phyloP scores from a whole-genome alignment of 805 yeast species.

The Ogataea nitratoaversa region DNA sequence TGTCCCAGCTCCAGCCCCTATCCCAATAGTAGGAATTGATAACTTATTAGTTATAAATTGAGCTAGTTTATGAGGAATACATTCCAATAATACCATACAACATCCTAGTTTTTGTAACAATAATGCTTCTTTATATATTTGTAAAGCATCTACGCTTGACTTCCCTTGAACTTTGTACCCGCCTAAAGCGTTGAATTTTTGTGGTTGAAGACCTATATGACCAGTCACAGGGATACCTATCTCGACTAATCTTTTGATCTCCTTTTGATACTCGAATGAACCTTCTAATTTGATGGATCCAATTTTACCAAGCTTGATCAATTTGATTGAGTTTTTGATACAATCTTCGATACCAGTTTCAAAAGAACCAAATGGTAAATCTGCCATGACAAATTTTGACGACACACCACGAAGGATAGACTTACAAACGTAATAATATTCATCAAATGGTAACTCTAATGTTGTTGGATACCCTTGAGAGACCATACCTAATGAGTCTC shows the following conservation, averaged over 20 bases:
- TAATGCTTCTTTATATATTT: constrained; percentile 61
- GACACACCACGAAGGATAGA: constrained; percentile 73
- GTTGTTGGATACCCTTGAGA: constrained; percentile 79
- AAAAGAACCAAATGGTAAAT: constrained; percentile 84
- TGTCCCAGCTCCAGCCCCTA: constrained; percentile 85
- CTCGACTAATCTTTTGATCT: constrained; percentile 51
- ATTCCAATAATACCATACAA: constrained; percentile 72
- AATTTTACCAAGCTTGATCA: constrained; percentile 54
- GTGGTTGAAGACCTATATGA: constrained; percentile 92
- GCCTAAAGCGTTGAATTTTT: constrained; percentile 69
- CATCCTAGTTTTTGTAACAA: constrained; percentile 74
- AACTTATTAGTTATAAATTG: constrained; percentile 55
- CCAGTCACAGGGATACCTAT: constrained; percentile 89
- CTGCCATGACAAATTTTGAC: constrained; percentile 69
- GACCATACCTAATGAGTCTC: constrained; percentile 93
- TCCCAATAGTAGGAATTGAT: constrained; percentile 82
- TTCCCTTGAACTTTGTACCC: constrained; percentile 89
- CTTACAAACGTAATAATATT: constrained; percentile 69
- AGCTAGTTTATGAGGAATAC: constrained; percentile 76
- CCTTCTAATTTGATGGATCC: constrained; percentile 87
- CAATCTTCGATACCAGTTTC: constrained; percentile 66
- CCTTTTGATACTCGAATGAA: constrained; percentile 52
- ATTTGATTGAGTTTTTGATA: constrained; percentile 46
- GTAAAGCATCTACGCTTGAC: constrained; percentile 47
- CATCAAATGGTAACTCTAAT: constrained; percentile 70